Percentiles rank a stretch among this genome's conserved stretches.
phyloP scores from a whole-genome alignment of 805 yeast genomes.

The Maudiozyma bulderi region DNA sequence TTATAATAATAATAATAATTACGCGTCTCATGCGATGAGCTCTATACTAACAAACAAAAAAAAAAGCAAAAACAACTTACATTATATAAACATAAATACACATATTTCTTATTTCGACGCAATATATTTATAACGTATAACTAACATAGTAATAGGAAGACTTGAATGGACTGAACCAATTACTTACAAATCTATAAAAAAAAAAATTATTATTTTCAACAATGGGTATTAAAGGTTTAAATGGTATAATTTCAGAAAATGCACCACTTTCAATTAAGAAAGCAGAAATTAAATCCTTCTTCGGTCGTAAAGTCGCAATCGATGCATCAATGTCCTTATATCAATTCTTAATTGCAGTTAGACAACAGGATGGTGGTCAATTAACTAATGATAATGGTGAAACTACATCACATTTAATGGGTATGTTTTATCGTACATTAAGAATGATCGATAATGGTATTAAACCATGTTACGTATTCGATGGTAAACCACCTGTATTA shows the following conservation, averaged over 20 bases:
- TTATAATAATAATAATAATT: too few species aligned
- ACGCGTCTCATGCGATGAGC: too few species aligned
- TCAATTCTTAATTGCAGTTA: slow-evolving; percentile 90
- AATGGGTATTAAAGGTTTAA: slow-evolving; percentile 71
- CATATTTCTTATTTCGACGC: too few species aligned
- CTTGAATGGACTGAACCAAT: too few species aligned
- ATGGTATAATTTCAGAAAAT: slow-evolving; percentile 77
- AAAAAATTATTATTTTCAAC: not conserved
- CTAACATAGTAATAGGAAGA: too few species aligned
- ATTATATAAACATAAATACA: too few species aligned
- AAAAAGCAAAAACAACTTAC: too few species aligned
- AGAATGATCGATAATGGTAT: slow-evolving; percentile 86
- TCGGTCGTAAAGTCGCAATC: slow-evolving; percentile 95
- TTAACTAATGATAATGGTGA: slow-evolving; percentile 83
- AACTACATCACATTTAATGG: slow-evolving; percentile 89
- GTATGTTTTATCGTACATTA: slow-evolving; percentile 89
- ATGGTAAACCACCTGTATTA: slow-evolving; percentile 92
- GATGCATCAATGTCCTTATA: slow-evolving; percentile 93
- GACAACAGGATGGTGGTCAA: slow-evolving; percentile 95
- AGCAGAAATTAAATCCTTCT: slow-evolving; percentile 72
- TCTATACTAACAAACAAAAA: too few species aligned
- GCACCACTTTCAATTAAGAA: slow-evolving; percentile 75
- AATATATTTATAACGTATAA: too few species aligned
- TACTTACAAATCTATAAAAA: not conserved
- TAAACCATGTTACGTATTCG: slow-evolving; percentile 94